Conservation (phyloP, 2,329 filamentous ascomycete genomes). For the Ophiostoma sp. region DNA sequence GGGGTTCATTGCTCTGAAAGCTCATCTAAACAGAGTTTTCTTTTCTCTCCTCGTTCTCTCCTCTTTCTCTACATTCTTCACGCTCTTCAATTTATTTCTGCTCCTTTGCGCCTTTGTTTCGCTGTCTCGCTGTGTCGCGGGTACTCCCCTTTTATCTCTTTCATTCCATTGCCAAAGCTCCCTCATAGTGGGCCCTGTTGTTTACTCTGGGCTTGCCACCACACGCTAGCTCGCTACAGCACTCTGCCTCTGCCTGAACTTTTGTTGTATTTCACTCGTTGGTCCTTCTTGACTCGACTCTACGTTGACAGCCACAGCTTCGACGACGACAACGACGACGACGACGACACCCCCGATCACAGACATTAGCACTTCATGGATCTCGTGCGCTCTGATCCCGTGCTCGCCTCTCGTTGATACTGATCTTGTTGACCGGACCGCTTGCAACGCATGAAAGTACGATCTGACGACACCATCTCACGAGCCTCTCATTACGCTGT, state of each 20-base stretch:
- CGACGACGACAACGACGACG: not conserved
- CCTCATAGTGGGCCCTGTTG: constrained; percentile 12
- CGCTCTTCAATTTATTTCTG: not conserved
- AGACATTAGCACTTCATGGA: constrained; percentile 14
- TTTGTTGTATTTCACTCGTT: constrained; percentile 8
- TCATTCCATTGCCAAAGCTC: constrained; percentile 5
- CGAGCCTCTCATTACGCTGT: not conserved
- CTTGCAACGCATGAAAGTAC: not conserved
- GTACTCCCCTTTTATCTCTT: not conserved
- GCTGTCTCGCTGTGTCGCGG: not conserved
- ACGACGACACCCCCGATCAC: not conserved
- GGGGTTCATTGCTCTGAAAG: not conserved
- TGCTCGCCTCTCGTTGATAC: constrained; percentile 12
- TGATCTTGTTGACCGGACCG: not conserved
- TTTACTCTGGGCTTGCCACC: constrained; percentile 11
- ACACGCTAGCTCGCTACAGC: constrained; percentile 6
- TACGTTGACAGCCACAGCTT: not conserved
- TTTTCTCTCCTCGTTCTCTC: not conserved
- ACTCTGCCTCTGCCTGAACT: not conserved
- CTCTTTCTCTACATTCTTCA: not conserved
- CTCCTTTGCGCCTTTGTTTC: not conserved
- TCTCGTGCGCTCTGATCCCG: constrained; percentile 14
- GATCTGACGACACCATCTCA: not conserved
- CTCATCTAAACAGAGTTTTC: not conserved
- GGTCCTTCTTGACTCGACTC: not conserved